Evolutionary conservation across 345 rosid species (phyloP).

Genomic region (Euclidium syriacum): DNA sequence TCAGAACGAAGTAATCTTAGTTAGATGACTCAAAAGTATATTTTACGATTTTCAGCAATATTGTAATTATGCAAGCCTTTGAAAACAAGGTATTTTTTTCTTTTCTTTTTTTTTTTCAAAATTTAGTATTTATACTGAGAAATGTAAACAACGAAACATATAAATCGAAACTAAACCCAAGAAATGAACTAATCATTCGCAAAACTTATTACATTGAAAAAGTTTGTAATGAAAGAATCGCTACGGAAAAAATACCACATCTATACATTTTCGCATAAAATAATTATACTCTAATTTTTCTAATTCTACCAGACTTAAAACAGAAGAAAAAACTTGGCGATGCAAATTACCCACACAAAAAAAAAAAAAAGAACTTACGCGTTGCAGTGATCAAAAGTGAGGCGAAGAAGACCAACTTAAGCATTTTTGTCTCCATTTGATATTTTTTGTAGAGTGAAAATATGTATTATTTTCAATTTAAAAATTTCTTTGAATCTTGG

Average conservation of each 20-base stretch:
- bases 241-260: too few relatives aligned
- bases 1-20: too few relatives aligned
- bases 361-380: background rate
- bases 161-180: too few relatives aligned
- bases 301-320: background rate
- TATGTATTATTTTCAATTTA: background rate
- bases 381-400: background rate
- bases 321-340: background rate
- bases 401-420: background rate
- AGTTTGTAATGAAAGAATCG: too few relatives aligned
- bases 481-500: background rate
- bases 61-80: background rate
- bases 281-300: too few relatives aligned
- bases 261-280: too few relatives aligned
- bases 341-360: background rate
- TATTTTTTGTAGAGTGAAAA: background rate
- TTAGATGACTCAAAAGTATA: background rate
- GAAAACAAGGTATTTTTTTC: background rate
- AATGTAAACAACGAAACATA: too few relatives aligned
- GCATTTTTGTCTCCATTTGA: background rate
- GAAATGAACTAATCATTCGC: background rate
- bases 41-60: background rate
- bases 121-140: background rate
- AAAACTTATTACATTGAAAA: too few relatives aligned
- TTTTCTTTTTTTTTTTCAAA: too few relatives aligned